Base-by-base conservation (phyloP, 108 stramenopile species). In the Cylindrotheca closterium region DNA sequence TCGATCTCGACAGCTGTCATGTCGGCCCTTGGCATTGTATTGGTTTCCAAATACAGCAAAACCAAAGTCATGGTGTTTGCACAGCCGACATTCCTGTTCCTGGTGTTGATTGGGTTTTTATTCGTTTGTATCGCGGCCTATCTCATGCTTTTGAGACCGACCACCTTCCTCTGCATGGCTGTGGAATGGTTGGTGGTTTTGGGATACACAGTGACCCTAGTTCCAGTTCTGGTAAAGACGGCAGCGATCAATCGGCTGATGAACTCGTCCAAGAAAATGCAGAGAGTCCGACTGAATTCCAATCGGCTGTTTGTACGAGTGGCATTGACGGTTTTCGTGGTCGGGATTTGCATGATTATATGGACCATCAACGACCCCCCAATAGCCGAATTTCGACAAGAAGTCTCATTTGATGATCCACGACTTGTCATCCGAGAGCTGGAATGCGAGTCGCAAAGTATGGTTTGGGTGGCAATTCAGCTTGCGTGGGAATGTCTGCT, bases 211-310 rank as follows among this genome's bases (percentile, higher is more conserved):
- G 46, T 77, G 8, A 68, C 47, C 17, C 50, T 81, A 21, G 70
- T 81, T 31, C 80, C 80, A 45, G 54, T 77, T 17, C 23, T 81
- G 24, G 72, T 81, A 28, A 77, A 77, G 33, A 68, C 77, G 12
- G 47, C 68, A 19, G 66, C 67, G n/a, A 63, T 81, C 51, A 74
- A 77, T 62, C 46, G 55, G 57, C 12, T 77, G 17, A 24, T 65
- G 12, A 54, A 54, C 50, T 50, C 58, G 5, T 63, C 51, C 1
- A 62, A 23, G 26, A 60, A 60, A 37, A 69, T 46, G 25, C 70
- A 72, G 52, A 25, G 75, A 26, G 68, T 81, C 23, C 34, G 34
- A 45, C 21, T 78, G 5, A 60, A 45, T 17, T 62, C 51, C 26
- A 33, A 62, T 30, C 18, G 26, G 17, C 42, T 79, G 58, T 29